Base-by-base conservation (phyloP, 2,329 filamentous ascomycete genomes). In the Epicoccum sorghinum region DNA sequence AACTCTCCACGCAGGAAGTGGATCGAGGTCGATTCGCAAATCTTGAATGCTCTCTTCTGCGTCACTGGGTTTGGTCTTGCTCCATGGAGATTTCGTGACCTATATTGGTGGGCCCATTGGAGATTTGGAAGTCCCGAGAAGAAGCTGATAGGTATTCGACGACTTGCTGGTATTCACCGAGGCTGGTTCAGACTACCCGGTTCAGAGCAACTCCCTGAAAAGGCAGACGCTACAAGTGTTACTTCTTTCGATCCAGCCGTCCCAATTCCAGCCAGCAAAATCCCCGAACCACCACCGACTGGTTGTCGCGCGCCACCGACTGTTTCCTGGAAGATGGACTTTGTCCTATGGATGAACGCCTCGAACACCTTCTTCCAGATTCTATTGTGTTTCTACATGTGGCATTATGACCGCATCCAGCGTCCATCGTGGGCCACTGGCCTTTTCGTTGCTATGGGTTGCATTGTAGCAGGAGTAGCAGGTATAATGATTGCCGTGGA, bases 1-100 rank as follows among this genome's bases (percentile, higher is more conserved):
- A 79, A 91, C 66, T 91, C 89, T 0, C 86, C 90, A 2, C 85
- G 91, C n/a, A 81, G 89, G 18, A 87, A 87, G 55, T 96, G 92
- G 91, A 85, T 96, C 61, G 91, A 96, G 75, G 88, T 86, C 65
- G 89, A 92, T 71, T 90, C 88, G 1, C 91, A 96, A 70, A 89
- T 96, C 54, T 77, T 93, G 22, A 96, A 92, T 67, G 89, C 83
- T 0, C 83, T 96, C 1, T 96, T 96, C 80, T 95, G 90, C 74
- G 87, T 96, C 6, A 93, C 91, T 1, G 91, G 88, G 1, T 93
- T 96, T 61, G 91, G 91, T 0, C 81, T 95, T 10, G 87, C 89
- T 1, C 91, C 91, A 0, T 96, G 91, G 91, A 84, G 91, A 29
- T 89, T 93, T 63, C 82, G 91, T 29, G 91, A 96, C 70, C 76